These are phyloP conservation scores for Boletus rubescentipes DNA, from an alignment of 768 basidiomycete genomes.

Conservation along the genomic window DNA sequence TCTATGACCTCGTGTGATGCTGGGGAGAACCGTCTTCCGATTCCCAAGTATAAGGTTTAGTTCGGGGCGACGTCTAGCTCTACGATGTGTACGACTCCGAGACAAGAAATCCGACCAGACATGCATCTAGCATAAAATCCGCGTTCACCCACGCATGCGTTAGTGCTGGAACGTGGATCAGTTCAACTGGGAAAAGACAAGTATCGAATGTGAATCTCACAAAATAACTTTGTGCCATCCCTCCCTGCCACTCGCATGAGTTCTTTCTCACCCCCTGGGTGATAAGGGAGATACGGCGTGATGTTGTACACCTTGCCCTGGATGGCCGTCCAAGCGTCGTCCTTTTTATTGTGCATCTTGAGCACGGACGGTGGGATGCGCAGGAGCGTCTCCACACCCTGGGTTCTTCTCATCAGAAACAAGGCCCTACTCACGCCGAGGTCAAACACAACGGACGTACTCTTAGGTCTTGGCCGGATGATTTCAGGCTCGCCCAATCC, in stretches of 20 bases:
- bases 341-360: conserved; percentile 75
- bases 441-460: conserved; percentile 40
- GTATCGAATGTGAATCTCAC: conserved; percentile 44
- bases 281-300: conserved; percentile 85
- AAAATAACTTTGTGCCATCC: conserved; percentile 93
- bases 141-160: conserved; percentile 97
- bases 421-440: no score
- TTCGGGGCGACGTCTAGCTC: background rate
- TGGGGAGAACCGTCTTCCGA: no score
- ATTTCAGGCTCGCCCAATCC: conserved; percentile 91
- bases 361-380: conserved; percentile 77
- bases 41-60: background rate
- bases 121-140: conserved; percentile 94
- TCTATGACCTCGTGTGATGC: conserved; percentile 26
- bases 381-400: conserved; percentile 71
- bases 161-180: conserved; percentile 49
- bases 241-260: conserved; percentile 93
- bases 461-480: conserved; percentile 75
- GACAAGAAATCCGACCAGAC: conserved; percentile 88
- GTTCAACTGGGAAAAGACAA: background rate
- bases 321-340: conserved; percentile 93
- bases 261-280: conserved; percentile 93
- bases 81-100: conserved; percentile 55
- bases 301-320: conserved; percentile 97
- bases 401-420: background rate